Evolutionary conservation across 2,329 filamentous ascomycete genomes (phyloP), one percentile per base, ranked within the genome.

Genomic region (Domatiomyces globalis): DNA sequence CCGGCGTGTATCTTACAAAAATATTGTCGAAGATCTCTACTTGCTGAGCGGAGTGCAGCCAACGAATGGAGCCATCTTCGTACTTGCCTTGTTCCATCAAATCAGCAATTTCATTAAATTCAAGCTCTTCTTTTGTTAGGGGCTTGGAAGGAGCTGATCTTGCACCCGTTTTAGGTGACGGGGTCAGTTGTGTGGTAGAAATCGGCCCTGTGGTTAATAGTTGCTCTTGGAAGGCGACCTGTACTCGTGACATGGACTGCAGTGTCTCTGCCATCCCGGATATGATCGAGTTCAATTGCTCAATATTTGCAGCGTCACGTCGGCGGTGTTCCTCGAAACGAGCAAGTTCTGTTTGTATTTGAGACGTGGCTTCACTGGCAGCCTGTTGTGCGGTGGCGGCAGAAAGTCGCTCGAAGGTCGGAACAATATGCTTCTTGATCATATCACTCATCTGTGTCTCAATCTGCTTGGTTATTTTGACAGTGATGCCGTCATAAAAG

Each of bases 401-500:
- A 12, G 84, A 76, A 57, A 87, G 72, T 49, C 75, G 77, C 48
- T 78, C 78, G 57, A 90, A 75, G 9, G 79, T 72, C 1, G 85
- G 83, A 1, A 78, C 71, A n/a, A 92, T 73, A 27, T 77, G 77
- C 54, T 75, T 76, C 43, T 79, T 74, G 39, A 90, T 67, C 8
- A 78, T 71, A 36, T 74, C 72, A 12, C 76, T 68, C 47, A 94
- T 73, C 51, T 85, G 81, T 51, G 79, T 74, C 61, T 94, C 84
- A 25, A 95, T 73, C 50, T 78, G 80, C 44, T 77, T 70, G 4
- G 78, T 72, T 27, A 95, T 75, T 47, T 78, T 80, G 57, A 79
- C 77, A 2, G 80, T 74, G 33, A 94, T 76, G 48, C 81, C 77
- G 49, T 94, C 86, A 3, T 83, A 77, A 50, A 95, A 79, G 5